Base-by-base conservation (phyloP, 306 rosid species). In the Pyrus betulifolia region DNA sequence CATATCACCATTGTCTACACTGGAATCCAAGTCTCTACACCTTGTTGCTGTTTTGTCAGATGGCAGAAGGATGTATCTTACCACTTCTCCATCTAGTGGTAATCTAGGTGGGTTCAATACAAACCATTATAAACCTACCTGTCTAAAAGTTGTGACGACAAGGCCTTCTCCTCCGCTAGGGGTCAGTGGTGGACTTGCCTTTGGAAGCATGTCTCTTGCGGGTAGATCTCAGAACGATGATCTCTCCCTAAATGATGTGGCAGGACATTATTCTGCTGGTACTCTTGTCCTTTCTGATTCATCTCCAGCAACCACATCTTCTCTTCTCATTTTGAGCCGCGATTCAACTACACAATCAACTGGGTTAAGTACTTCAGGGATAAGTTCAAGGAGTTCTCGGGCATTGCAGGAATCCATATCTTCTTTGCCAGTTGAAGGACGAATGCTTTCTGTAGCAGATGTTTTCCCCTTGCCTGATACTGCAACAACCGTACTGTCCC, bases 131-230 rank as follows among this genome's bases (percentile, higher is more conserved):
- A 89, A 85, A 81, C 97, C 97, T 63, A 90, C 89, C 79, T 90
- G 97, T 82, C 85, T 95, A 75, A 95, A 92, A 83, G 93, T 95
- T 83, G 97, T 95, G 61, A 82, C 99, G 31, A 92, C 97, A 1
- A 89, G 98, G 86, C 98, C 98, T 81, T 90, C 98, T 87, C 97
- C 98, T 80, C 97, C 97, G 51, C 82, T 93, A 86, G 97, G 97
- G 57, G 91, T 89, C 61, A 86, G 93, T 75, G 89, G 97, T 69
- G 97, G 97, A 79, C 97, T 90, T 80, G 76, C 96, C 49, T 90
- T 92, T 87, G 98, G 98, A 77, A 82, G 93, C 67, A 84, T 88
- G 88, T 86, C 98, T 80, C 91, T 88, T 78, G 84, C 90, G 71
- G 87, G 90, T 59, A 92, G 96, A 86, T 88, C 96, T 72, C 97